These are phyloP conservation scores for Dictyostelium discoideum DNA, from an alignment of 78 protist genomes.

Conservation along the genomic window DNA sequence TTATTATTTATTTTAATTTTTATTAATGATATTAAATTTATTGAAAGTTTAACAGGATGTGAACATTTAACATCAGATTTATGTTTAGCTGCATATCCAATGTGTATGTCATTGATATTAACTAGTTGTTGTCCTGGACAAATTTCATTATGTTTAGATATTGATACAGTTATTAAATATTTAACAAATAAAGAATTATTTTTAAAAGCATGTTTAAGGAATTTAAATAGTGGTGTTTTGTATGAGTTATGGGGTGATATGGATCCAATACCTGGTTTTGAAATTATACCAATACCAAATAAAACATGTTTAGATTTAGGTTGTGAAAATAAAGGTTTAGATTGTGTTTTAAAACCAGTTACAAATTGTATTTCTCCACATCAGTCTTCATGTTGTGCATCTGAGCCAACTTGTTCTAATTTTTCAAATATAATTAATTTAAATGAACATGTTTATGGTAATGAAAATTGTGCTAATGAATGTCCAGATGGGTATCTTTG, in stretches of 20 bases:
- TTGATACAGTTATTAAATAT: neutral
- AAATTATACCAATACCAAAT: neutral
- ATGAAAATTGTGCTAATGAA: neutral
- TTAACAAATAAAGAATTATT: neutral
- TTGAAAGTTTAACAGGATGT: neutral
- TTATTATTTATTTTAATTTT: no score
- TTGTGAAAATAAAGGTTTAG: slow-evolving; percentile 11
- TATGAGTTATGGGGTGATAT: neutral
- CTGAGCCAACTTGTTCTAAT: slow-evolving; percentile 3
- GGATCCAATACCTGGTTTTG: neutral
- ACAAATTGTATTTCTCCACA: neutral
- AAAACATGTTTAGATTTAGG: neutral
- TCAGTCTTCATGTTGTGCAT: neutral
- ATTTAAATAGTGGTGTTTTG: neutral
- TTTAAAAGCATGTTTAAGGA: neutral
- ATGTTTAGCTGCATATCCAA: slow-evolving; percentile 39
- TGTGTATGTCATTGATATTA: slow-evolving; percentile 1
- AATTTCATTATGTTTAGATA: slow-evolving; percentile 18
- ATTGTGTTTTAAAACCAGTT: neutral
- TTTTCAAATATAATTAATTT: neutral
- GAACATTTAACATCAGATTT: neutral
- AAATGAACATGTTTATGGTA: neutral
- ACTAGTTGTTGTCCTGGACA: slow-evolving; percentile 37
- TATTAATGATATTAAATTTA: neutral
- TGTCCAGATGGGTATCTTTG: slow-evolving; percentile 18